A percentile compares a stretch with the other conserved stretches of the same genome.
Evolutionary conservation across 305 asterid genomes (phyloP).

Genomic region (Fraxinus baroniana): DNA sequence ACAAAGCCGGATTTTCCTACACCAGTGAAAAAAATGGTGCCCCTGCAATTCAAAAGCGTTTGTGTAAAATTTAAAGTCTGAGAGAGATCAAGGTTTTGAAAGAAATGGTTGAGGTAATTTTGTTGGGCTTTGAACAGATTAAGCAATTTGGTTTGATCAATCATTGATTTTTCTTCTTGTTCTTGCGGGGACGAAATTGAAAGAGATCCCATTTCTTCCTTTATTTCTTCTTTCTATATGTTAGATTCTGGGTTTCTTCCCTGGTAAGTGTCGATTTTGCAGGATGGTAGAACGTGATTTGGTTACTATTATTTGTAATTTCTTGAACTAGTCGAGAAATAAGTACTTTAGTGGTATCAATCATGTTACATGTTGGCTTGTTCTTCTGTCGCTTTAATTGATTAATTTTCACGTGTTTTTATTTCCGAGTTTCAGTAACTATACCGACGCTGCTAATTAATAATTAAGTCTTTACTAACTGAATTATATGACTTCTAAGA

Average conservation of each 20-base stretch:
- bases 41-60: slow-evolving; percentile 60
- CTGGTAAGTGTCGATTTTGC: not conserved
- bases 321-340: no score
- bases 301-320: not conserved
- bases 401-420: not conserved
- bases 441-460: not conserved
- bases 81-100: slow-evolving; percentile 78
- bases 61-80: slow-evolving; percentile 78
- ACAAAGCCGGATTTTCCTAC: slow-evolving; percentile 93
- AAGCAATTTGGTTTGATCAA: slow-evolving; percentile 55
- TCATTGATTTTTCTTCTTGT: slow-evolving; percentile 18
- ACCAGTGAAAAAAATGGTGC: slow-evolving; percentile 77
- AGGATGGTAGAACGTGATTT: not conserved
- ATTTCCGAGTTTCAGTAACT: not conserved
- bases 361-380: no score
- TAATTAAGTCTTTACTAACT: no score
- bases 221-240: not conserved
- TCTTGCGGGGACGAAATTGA: slow-evolving; percentile 29
- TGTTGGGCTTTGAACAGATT: slow-evolving; percentile 88
- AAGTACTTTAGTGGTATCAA: no score
- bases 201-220: slow-evolving; percentile 66
- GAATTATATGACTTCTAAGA: not conserved
- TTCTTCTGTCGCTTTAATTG: no score
- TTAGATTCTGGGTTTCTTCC: not conserved
- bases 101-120: slow-evolving; percentile 80